Evolutionary conservation across 441 rosid genomes (phyloP).

Genomic region (Gossypium aridum): DNA sequence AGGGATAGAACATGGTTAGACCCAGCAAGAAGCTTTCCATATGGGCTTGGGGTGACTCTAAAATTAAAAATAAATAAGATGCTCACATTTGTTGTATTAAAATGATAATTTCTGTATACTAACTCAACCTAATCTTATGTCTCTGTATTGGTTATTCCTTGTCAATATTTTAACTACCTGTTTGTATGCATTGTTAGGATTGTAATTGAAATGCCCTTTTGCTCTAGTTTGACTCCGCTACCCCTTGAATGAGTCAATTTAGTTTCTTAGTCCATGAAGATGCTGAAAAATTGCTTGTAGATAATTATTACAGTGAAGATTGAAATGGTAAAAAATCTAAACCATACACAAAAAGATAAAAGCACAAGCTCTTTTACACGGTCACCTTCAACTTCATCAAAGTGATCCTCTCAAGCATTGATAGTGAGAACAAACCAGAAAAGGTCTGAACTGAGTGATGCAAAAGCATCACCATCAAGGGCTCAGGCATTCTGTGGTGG

Average conservation of each 20-base stretch:
- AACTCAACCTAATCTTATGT: neutral
- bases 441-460: slow-evolving; percentile 89
- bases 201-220: neutral
- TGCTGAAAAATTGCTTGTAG: neutral
- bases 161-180: neutral
- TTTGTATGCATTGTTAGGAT: neutral
- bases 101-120: neutral
- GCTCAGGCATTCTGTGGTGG: slow-evolving; percentile 56
- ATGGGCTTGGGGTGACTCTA: neutral
- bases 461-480: slow-evolving; percentile 89
- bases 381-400: slow-evolving; percentile 43
- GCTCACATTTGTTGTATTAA: neutral
- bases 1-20: neutral
- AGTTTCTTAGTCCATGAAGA: neutral
- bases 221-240: neutral
- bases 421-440: slow-evolving; percentile 41
- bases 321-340: neutral
- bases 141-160: neutral
- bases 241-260: neutral
- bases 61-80: neutral
- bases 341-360: neutral
- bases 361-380: neutral
- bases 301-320: neutral
- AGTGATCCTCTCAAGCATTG: slow-evolving; percentile 89
- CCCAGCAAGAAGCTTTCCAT: neutral